phyloP scores from a whole-genome alignment of 345 rosid species.

The Ceriops zippeliana region DNA sequence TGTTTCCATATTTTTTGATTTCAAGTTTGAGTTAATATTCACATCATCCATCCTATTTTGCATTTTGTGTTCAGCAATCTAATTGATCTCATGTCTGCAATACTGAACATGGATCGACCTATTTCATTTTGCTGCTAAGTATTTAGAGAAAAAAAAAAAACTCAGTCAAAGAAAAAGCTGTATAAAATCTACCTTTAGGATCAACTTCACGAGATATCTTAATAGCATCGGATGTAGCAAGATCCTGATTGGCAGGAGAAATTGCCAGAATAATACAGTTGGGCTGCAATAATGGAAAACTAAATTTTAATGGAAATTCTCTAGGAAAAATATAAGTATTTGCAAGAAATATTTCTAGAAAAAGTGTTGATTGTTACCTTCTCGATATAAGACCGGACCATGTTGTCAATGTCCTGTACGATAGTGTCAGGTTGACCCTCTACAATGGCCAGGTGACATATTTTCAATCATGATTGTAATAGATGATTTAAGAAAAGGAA shows the following conservation, averaged over 20 bases:
- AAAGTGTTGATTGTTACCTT: conserved; percentile 46
- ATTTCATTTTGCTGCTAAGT: too few species aligned
- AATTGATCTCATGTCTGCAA: not conserved
- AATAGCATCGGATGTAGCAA: conserved; percentile 97
- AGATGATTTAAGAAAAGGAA: conserved; percentile 1
- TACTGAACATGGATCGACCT: too few species aligned
- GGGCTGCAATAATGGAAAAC: conserved; percentile 54
- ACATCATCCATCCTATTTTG: not conserved
- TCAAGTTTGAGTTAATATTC: not conserved
- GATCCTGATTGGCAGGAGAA: conserved; percentile 99
- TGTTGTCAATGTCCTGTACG: conserved; percentile 84
- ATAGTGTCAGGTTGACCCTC: conserved; percentile 91
- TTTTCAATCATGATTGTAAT: conserved; percentile 7
- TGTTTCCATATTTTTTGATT: not conserved
- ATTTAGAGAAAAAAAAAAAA: too few species aligned
- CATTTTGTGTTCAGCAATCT: not conserved
- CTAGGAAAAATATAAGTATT: not conserved
- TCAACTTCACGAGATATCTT: conserved; percentile 96
- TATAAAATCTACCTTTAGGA: conserved; percentile 62
- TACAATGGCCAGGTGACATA: conserved; percentile 28
- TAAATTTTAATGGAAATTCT: not conserved
- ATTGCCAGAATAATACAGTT: conserved; percentile 90
- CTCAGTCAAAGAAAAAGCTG: not conserved
- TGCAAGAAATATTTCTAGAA: conserved; percentile 4
- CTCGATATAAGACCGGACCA: conserved; percentile 84